Evolutionary conservation across 2,329 filamentous ascomycete genomes (phyloP).

Genomic region (Xylariales sp.): DNA sequence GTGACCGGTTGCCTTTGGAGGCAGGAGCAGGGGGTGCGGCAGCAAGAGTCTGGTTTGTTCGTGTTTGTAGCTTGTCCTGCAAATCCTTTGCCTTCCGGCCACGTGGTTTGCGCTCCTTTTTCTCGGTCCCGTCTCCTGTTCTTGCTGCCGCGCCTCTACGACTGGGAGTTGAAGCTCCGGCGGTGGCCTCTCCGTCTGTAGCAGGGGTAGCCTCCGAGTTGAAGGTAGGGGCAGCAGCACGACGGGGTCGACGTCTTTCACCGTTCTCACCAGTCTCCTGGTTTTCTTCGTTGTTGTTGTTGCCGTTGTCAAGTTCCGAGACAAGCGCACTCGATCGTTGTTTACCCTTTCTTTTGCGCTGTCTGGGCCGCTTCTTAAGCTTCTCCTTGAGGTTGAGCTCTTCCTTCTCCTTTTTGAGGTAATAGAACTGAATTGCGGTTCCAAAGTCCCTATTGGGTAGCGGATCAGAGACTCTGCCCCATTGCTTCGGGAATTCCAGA

Average conservation of each 20-base stretch:
- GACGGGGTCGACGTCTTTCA: slow-evolving; percentile 55
- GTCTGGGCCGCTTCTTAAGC: slow-evolving; percentile 59
- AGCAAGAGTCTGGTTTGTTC: slow-evolving; percentile 38
- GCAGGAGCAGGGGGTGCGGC: slow-evolving; percentile 36
- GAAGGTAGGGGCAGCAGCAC: slow-evolving; percentile 68
- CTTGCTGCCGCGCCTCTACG: slow-evolving; percentile 43
- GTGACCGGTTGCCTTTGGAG: slow-evolving; percentile 44
- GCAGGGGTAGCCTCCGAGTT: slow-evolving; percentile 55
- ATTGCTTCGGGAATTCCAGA: slow-evolving; percentile 74
- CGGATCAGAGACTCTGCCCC: slow-evolving; percentile 69
- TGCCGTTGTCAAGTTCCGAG: slow-evolving; percentile 59
- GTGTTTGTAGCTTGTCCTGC: slow-evolving; percentile 35
- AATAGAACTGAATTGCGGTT: slow-evolving; percentile 82
- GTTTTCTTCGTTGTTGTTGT: slow-evolving; percentile 51
- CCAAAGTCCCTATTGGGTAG: slow-evolving; percentile 67
- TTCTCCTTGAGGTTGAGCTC: slow-evolving; percentile 73
- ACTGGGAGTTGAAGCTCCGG: slow-evolving; percentile 53
- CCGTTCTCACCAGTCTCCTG: slow-evolving; percentile 55
- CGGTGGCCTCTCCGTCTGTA: slow-evolving; percentile 56
- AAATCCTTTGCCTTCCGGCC: slow-evolving; percentile 34
- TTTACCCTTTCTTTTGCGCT: slow-evolving; percentile 53
- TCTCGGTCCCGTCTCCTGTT: slow-evolving; percentile 41
- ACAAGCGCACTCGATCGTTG: slow-evolving; percentile 60
- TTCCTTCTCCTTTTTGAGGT: slow-evolving; percentile 75
- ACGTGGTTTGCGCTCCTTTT: slow-evolving; percentile 36